Evolutionary conservation across 257 asterid species (phyloP).

Genomic region (Hygrophila difformis): DNA sequence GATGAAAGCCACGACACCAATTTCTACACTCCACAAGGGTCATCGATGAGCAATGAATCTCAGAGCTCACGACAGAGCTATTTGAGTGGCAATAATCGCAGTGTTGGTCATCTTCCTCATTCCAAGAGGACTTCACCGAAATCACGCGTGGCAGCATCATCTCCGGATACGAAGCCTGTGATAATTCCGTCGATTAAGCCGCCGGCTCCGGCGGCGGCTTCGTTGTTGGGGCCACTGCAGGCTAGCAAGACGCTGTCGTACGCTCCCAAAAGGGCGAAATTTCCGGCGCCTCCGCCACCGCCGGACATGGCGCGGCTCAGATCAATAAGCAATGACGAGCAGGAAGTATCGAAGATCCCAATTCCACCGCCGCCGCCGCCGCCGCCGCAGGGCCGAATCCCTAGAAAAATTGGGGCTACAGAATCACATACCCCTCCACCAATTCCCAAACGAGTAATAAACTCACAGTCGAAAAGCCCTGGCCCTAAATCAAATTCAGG

Average conservation of each 20-base stretch:
- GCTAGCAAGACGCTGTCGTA: conserved; percentile 31
- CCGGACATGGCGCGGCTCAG: conserved; percentile 65
- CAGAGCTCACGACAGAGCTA: conserved; percentile 37
- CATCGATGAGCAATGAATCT: conserved; percentile 62
- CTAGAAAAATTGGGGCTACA: conserved; percentile 4
- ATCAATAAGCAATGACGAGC: conserved; percentile 41
- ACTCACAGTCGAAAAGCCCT: conserved; percentile 21
- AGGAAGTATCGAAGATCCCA: conserved; percentile 21
- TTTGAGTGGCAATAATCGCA: conserved; percentile 17
- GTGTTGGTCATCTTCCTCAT: conserved; percentile 25
- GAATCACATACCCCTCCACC: conserved; percentile 9
- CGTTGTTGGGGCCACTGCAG: conserved; percentile 18
- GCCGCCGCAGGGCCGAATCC: conserved; percentile 9
- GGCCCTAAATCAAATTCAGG: conserved; percentile 24
- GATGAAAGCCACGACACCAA: conserved; percentile 60
- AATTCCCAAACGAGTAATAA: too few relatives aligned
- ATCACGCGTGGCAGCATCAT: conserved; percentile 50
- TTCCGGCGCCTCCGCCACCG: conserved; percentile 80
- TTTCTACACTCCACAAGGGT: conserved; percentile 89
- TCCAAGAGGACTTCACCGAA: conserved; percentile 82
- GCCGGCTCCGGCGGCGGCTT: conserved; percentile 19
- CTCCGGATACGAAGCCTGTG: conserved; percentile 46
- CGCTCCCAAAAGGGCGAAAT: conserved; percentile 52
- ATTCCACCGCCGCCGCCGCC: conserved; percentile 35
- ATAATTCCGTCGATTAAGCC: conserved; percentile 66